Percentiles rank a stretch among this genome's conserved stretches.
phyloP scores from a whole-genome alignment of 805 yeast genomes.

The Kodamaea hsintzibuensis region DNA sequence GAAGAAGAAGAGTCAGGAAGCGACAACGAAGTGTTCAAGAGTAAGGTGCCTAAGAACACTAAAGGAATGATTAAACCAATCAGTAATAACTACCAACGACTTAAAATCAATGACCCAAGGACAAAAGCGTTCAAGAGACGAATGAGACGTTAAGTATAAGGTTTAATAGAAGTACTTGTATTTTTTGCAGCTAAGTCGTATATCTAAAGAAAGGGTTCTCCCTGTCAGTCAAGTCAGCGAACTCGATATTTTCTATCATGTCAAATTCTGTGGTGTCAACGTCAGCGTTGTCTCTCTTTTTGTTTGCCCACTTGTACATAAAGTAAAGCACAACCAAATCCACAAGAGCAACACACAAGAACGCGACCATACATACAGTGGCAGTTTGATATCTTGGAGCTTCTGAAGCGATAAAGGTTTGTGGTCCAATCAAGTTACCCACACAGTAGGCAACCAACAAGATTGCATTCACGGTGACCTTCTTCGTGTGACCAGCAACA shows the following conservation, averaged over 20 bases:
- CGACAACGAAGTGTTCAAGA: slow-evolving; percentile 22
- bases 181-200: neutral
- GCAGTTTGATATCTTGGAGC: slow-evolving; percentile 48
- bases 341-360: slow-evolving; percentile 26
- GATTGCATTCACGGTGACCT: slow-evolving; percentile 46
- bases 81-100: slow-evolving; percentile 52
- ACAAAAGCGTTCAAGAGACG: slow-evolving; percentile 44
- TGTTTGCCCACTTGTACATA: slow-evolving; percentile 38
- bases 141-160: slow-evolving; percentile 14
- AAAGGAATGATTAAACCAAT: slow-evolving; percentile 28
- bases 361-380: slow-evolving; percentile 40
- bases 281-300: slow-evolving; percentile 31
- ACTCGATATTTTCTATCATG: slow-evolving; percentile 42
- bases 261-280: slow-evolving; percentile 22
- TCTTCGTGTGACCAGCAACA: slow-evolving; percentile 60
- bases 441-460: slow-evolving; percentile 50
- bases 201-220: slow-evolving; percentile 58
- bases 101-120: slow-evolving; percentile 51
- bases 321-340: slow-evolving; percentile 25
- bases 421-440: slow-evolving; percentile 60
- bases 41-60: slow-evolving; percentile 18
- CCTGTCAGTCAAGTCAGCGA: slow-evolving; percentile 53
- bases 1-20: slow-evolving; percentile 16
- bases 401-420: slow-evolving; percentile 43
- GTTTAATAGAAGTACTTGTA: neutral